phyloP scores from a whole-genome alignment of 805 yeast genomes.

The Pichia cephalocereana region DNA sequence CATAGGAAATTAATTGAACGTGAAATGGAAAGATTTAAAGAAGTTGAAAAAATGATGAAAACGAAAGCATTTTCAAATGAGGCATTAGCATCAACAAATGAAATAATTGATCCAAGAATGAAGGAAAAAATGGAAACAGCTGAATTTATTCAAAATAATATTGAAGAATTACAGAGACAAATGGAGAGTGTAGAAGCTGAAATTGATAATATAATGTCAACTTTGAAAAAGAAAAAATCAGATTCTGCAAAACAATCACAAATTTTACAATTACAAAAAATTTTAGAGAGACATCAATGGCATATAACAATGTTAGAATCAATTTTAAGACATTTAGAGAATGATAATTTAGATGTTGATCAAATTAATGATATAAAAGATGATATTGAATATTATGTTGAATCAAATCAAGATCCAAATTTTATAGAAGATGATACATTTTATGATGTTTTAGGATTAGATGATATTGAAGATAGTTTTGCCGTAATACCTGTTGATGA shows the following conservation, averaged over 20 bases:
- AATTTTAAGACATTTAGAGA: conserved; percentile 67
- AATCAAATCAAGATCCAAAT: conserved; percentile 86
- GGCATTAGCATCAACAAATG: conserved; percentile 57
- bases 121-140: conserved; percentile 67
- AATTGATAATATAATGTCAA: conserved; percentile 42
- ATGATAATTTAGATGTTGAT: conserved; percentile 71
- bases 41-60: conserved; percentile 86
- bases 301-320: conserved; percentile 74
- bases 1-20: conserved; percentile 59
- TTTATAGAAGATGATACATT: conserved; percentile 90
- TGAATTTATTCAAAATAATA: conserved; percentile 56
- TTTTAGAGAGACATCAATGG: conserved; percentile 64
- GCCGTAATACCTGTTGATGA: conserved; percentile 17
- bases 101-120: conserved; percentile 67
- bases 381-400: conserved; percentile 88
- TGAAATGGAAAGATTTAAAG: conserved; percentile 94
- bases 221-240: conserved; percentile 47
- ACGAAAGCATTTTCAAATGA: conserved; percentile 92
- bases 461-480: conserved; percentile 32
- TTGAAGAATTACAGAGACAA: conserved; percentile 78
- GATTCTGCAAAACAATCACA: conserved; percentile 48
- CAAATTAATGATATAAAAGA: conserved; percentile 70
- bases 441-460: conserved; percentile 77
- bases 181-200: conserved; percentile 71
- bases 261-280: conserved; percentile 52